These are phyloP conservation scores for Rhizoclosmatium globosum DNA, from an alignment of 192 early-diverging fungal genomes.

Conservation along the genomic window DNA sequence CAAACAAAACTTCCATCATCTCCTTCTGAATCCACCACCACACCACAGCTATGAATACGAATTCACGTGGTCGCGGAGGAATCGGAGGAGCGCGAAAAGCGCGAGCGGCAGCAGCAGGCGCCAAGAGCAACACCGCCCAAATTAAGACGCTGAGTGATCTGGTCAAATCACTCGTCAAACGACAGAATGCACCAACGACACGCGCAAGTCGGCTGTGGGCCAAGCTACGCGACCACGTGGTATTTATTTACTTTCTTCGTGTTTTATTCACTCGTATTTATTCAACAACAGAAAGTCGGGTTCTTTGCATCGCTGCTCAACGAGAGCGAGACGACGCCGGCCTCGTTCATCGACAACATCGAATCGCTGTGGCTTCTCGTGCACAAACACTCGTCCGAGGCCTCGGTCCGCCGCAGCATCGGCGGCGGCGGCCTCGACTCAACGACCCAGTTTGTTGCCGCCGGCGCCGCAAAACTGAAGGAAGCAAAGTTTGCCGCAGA, in stretches of 20 bases:
- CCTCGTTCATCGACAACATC: slow-evolving; percentile 54
- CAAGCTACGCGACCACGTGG: slow-evolving; percentile 47
- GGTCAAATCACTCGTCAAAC: slow-evolving; percentile 32
- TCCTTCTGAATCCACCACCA: too few relatives aligned
- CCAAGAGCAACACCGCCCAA: slow-evolving; percentile 21
- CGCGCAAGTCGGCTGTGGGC: slow-evolving; percentile 49
- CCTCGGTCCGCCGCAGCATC: slow-evolving; percentile 14
- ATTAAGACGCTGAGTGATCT: slow-evolving; percentile 35
- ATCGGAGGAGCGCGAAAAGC: too few relatives aligned
- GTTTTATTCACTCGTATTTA: background rate
- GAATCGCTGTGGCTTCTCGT: slow-evolving; percentile 56
- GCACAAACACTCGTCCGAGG: slow-evolving; percentile 43
- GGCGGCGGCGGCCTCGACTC: slow-evolving; percentile 18
- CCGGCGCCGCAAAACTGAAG: slow-evolving; percentile 57
- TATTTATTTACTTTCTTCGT: slow-evolving; percentile 3
- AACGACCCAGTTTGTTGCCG: slow-evolving; percentile 58
- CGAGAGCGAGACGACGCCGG: slow-evolving; percentile 31
- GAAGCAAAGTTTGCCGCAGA: slow-evolving; percentile 52
- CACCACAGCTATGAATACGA: too few relatives aligned
- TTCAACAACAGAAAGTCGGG: slow-evolving; percentile 37
- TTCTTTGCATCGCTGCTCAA: slow-evolving; percentile 59
- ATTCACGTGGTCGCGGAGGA: too few relatives aligned
- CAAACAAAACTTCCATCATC: too few relatives aligned
- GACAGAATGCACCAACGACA: slow-evolving; percentile 43
- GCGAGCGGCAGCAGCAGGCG: slow-evolving; percentile 7